These are phyloP conservation scores for Saccharomyces pastorianus DNA, from an alignment of 1,139 yeast genomes.

Conservation along the genomic window DNA sequence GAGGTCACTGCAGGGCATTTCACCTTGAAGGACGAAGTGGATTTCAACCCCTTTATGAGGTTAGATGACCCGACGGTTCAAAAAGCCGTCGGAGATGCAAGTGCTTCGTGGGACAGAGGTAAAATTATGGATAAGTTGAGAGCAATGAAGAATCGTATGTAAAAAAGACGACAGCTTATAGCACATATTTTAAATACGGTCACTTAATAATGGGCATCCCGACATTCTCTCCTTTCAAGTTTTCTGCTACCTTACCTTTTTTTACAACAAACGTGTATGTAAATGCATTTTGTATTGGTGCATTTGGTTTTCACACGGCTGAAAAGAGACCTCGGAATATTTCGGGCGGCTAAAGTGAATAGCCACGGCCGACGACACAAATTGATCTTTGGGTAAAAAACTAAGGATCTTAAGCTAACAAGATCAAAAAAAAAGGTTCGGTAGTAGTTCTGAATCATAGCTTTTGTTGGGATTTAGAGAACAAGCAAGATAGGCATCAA, in stretches of 20 bases:
- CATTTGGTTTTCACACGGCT: neutral
- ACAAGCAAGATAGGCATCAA: neutral
- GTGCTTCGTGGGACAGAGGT: conserved; percentile 35
- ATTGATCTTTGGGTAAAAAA: neutral
- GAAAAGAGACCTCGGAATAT: neutral
- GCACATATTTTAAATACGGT: neutral
- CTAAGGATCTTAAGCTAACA: neutral
- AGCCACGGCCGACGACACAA: neutral
- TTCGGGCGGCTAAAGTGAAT: neutral
- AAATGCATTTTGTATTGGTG: too few species aligned
- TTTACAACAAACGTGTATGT: neutral
- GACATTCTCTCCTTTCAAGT: neutral
- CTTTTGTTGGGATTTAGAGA: neutral
- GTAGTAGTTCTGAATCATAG: neutral
- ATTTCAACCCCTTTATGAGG: conserved; percentile 86
- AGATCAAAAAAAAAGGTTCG: neutral
- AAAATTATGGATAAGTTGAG: conserved; percentile 62
- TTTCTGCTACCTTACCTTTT: neutral
- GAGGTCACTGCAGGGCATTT: conserved; percentile 81
- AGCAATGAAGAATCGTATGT: conserved; percentile 56
- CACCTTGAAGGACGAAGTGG: conserved; percentile 75
- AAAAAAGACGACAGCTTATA: conserved; percentile 4
- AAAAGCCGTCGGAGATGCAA: conserved; percentile 43
- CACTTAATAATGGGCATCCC: too few species aligned
- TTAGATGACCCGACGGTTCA: conserved; percentile 51